Evolutionary conservation across 2,329 filamentous ascomycete species (phyloP), one percentile per base, ranked within the genome.

Genomic region (Fusarium zealandicum): DNA sequence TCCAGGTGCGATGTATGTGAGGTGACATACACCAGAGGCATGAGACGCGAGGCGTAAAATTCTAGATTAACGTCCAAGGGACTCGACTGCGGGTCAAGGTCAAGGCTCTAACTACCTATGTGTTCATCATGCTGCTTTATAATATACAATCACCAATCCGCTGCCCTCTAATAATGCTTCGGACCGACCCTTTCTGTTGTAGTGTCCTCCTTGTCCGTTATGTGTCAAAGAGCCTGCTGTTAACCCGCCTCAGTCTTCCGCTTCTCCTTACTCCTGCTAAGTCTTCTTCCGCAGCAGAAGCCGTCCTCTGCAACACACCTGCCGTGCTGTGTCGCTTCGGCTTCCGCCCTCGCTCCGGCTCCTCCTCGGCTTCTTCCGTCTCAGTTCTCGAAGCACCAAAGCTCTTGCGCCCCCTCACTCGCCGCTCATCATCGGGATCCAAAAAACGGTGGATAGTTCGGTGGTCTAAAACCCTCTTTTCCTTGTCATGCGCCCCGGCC

Each of bases 371-470:
- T 49, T 73, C 71, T 32, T 67, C 69, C 3, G 62, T 63, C 9
- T 65, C 58, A n/a, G 64, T 59, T 17, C 61, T 56, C 39, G 57
- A 59, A 13, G 68, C 66, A 28, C 71, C 70, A 57, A 40, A 71
- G 51, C 68, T 64, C 58, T 73, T 75, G 25, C 70, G 69, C 1
- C 82, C 81, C 2, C 83, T 74, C 1, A 79, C 78, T 55, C 70
- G 79, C 35, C 79, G 78, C 71, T 93, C 90, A 49, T 92, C 87
- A 3, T 87, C 82, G 0, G 85, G 80, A 18, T 86, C 82, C 6
- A 97, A 76, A 67, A 96, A 97, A 1, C 93, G 88, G 72, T 97
- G 90, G 4, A 98, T 83, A 0, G 82, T 87, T n/a, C 93, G 82
- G 69, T 97, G 93, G 70, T 98, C 93, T 54, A 95, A 80, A 1